Evolutionary conservation across 2,329 filamentous ascomycete genomes (phyloP), one percentile per base, ranked within the genome.

Genomic region (Aspergillus japonicus): DNA sequence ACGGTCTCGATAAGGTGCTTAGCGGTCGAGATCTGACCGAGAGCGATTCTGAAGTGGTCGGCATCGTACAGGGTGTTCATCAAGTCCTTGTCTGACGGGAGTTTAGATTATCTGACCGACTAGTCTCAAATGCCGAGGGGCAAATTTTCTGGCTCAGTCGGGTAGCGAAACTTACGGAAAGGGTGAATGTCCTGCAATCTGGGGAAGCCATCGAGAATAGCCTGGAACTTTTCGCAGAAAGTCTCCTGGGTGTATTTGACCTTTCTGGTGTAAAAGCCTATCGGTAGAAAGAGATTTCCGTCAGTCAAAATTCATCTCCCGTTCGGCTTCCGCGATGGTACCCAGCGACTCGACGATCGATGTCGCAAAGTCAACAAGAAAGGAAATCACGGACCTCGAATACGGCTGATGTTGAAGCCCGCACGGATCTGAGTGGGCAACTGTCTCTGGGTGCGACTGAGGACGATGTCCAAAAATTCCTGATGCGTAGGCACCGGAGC

Each of bases 1-100:
- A 99, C 95, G 57, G 93, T 96, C 84, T 99, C 95, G 58, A 99
- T 96, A 66, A 98, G 82, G 73, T 96, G 91, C 82, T 97, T 98
- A 55, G 95, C 95, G 4, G 95, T 98, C 48, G 92, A 96, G 50
- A 99, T 82, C 78, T 98, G 95, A 62, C 95, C 96, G 39, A 99
- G 89, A 39, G 96, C 95, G 71, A 99, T 98, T 70, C 90, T 88
- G 83, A 98, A 98, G 77, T 96, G 92, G 82, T 99, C 94, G 77
- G 92, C 91, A 86, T 97, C 94, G 83, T 98, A 99, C 50, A 99
- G 89, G 21, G 95, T 98, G 81, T 99, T 98, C 81, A 99, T 89
- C 73, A 96, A 82, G 79, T 92, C 89, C 80, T 90, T 89, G 81
- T 89, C 79, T 81, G 58, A 39, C 24, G 21, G 57, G 47, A 50